Evolutionary conservation across 1,284 basidiomycete species (phyloP).

Genomic region (Xerocomus minutiporus): DNA sequence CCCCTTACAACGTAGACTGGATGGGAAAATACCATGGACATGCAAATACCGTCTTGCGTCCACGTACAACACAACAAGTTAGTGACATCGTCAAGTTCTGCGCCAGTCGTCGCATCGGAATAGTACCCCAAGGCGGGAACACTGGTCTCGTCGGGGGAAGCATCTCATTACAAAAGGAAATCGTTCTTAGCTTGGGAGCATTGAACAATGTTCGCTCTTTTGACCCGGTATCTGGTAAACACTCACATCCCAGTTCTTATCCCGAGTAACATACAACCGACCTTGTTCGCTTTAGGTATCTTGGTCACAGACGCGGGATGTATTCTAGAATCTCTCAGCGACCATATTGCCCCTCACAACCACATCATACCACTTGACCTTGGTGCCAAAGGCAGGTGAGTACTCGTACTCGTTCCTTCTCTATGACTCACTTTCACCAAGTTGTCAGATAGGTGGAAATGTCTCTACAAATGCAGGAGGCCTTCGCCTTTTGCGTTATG

Average conservation of each 20-base stretch:
- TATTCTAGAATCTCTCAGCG: conserved; percentile 87
- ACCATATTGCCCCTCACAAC: conserved; percentile 82
- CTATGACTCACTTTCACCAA: conserved; percentile 29
- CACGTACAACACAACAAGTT: conserved; percentile 85
- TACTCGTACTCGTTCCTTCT: conserved; percentile 4
- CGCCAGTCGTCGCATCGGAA: conserved; percentile 70
- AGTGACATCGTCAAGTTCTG: conserved; percentile 85
- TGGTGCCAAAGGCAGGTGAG: conserved; percentile 93
- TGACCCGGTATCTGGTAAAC: conserved; percentile 82
- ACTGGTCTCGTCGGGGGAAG: conserved; percentile 98
- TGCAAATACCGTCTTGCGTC: conserved; percentile 83
- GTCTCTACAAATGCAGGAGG: conserved; percentile 98
- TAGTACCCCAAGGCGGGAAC: conserved; percentile 98
- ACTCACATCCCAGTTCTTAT: conserved; percentile 7
- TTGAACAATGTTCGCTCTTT: conserved; percentile 88
- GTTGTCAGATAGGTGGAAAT: conserved; percentile 98
- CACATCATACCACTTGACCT: conserved; percentile 98
- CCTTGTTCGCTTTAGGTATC: conserved; percentile 44
- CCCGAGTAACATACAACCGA: conserved; percentile 2
- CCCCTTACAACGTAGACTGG: conserved; percentile 90
- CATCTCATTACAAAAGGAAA: conserved; percentile 86
- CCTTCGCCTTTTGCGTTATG: conserved; percentile 89
- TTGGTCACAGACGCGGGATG: conserved; percentile 87
- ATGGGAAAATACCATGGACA: conserved; percentile 93
- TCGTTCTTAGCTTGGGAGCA: conserved; percentile 80